Evolutionary conservation across 2,329 filamentous ascomycete genomes (phyloP), one percentile per base, ranked within the genome.

Genomic region (Fusarium tupiense): DNA sequence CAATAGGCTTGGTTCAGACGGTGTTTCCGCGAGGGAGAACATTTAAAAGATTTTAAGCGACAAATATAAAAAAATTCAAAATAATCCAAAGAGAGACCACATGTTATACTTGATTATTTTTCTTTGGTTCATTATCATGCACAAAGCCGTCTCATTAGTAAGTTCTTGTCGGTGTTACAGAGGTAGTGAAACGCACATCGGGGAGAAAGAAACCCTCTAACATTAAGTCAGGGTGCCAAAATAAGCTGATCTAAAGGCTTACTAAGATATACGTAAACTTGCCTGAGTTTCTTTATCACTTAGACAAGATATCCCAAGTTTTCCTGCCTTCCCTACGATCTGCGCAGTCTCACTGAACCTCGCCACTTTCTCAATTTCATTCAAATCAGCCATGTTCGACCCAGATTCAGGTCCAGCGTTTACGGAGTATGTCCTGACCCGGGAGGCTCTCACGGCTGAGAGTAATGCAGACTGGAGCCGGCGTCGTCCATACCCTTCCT

Each of bases 391-490:
- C 56, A 84, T 83, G 80, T 84, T 81, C 62, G 82, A 84, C 58
- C 65, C 73, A 33, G 67, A 71, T 24, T 76, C 78, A 14, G 83
- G 83, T 24, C 83, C 83, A 52, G 80, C 82, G 67, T 84, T 81
- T 60, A 80, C 71, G 66, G 82, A 85, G 80, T 82, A 81, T 77
- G 78, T 78, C n/a, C 52, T 83, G 40, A 72, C 80, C 31, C 79
- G 81, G 26, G 77, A 75, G n/a, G 49, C 64, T 57, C 54, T 79
- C 67, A 53, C 69, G 40, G 69, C 69, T 22, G 79, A 80, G 43
- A 65, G 47, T 38, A 70, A 74, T 20, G 56, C 74, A 52, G 81
- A 83, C 74, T 85, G 84, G 84, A 82, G 82, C 35, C 80, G 81
- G 43, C 72, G 73, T 29, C 76, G 77, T 26, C 82, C 77, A 8